Percentiles rank a stretch among this genome's conserved stretches.
Conservation (phyloP, 2,329 filamentous ascomycete species). For the Penicillium sp. region DNA sequence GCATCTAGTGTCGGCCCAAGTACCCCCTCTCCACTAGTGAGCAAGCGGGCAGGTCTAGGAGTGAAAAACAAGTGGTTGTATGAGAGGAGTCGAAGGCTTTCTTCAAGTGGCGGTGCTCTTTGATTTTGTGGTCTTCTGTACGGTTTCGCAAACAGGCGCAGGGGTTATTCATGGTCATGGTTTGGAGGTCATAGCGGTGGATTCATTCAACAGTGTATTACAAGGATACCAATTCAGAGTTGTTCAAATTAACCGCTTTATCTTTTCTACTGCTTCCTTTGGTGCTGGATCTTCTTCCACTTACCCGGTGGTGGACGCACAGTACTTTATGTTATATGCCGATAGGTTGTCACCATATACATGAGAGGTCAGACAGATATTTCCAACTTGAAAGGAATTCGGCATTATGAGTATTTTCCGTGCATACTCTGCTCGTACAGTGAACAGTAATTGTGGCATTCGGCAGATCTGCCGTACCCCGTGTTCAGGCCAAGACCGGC, state of each 20-base stretch:
- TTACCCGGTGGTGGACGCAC: not conserved
- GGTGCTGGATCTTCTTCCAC: not conserved
- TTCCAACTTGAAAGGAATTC: too few relatives aligned
- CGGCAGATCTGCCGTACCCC: constrained; percentile 7
- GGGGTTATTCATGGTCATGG: constrained; percentile 17
- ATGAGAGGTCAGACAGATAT: too few relatives aligned
- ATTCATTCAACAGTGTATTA: constrained; percentile 13
- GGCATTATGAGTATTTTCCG: not conserved
- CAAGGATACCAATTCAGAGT: constrained; percentile 7
- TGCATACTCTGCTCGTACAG: not conserved
- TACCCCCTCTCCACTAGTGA: constrained; percentile 63
- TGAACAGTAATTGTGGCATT: not conserved
- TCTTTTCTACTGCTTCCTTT: not conserved
- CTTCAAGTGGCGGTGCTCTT: constrained; percentile 37
- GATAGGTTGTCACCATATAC: not conserved
- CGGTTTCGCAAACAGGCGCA: constrained; percentile 11
- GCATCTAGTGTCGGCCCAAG: constrained; percentile 42
- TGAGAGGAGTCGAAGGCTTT: constrained; percentile 61
- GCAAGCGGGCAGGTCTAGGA: constrained; percentile 68
- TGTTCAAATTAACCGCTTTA: not conserved
- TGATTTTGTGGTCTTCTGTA: constrained; percentile 20
- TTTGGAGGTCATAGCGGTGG: constrained; percentile 19
- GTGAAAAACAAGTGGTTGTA: constrained; percentile 95
- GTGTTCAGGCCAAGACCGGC: constrained; percentile 17
- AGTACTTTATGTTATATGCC: not conserved